Conservation (phyloP, 306 rosid genomes). For the Cicer arietinum region DNA sequence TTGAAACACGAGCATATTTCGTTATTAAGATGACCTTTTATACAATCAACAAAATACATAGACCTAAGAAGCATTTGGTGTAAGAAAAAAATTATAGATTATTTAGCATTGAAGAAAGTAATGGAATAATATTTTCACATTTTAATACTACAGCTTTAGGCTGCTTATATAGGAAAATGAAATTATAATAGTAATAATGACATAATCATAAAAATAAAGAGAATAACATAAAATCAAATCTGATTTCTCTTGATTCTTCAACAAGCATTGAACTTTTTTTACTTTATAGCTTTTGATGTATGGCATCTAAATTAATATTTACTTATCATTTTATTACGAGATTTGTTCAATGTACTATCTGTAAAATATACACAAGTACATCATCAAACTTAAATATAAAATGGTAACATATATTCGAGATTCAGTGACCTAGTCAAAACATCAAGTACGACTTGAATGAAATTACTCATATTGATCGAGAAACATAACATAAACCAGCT, state of each 20-base stretch:
- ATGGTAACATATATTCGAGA: background rate
- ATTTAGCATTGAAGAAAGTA: background rate
- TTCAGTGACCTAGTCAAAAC: background rate
- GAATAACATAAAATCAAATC: too few relatives aligned
- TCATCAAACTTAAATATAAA: slow-evolving; percentile 22
- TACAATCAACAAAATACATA: background rate
- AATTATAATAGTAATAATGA: too few relatives aligned
- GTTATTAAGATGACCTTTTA: slow-evolving; percentile 1
- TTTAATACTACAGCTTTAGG: too few relatives aligned
- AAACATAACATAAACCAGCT: slow-evolving; percentile 27
- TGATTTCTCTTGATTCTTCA: too few relatives aligned
- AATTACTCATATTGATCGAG: slow-evolving; percentile 17
- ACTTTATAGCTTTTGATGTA: background rate
- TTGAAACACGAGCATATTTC: slow-evolving; percentile 35
- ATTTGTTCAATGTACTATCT: slow-evolving; percentile 4
- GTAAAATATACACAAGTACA: slow-evolving; percentile 13
- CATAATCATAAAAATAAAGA: too few relatives aligned
- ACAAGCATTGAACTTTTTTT: background rate
- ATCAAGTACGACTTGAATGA: slow-evolving; percentile 21
- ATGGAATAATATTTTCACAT: too few relatives aligned
- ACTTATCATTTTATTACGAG: background rate
- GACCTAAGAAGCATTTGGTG: slow-evolving; percentile 19
- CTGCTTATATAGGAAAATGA: too few relatives aligned
- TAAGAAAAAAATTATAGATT: slow-evolving; percentile 19
- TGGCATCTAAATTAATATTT: slow-evolving; percentile 6